A percentile compares a stretch with the other conserved stretches of the same genome.
These are phyloP conservation scores for Hymenoscyphus infarciens DNA, from an alignment of 2,329 filamentous ascomycete genomes.

Conservation along the genomic window DNA sequence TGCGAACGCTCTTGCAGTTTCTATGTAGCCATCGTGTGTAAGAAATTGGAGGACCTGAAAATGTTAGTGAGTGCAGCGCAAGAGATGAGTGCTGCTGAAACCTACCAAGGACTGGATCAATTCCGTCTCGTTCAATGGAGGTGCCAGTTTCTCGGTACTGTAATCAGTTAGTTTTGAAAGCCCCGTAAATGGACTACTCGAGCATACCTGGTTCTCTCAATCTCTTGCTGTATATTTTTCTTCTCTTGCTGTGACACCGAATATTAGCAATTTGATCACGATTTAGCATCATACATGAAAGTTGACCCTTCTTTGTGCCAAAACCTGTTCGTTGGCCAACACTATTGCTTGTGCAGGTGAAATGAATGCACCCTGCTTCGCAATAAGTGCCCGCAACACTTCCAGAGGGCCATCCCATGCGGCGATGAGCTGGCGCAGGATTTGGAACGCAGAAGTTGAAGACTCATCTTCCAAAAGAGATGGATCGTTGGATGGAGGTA, in stretches of 20 bases:
- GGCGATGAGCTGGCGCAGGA: not conserved
- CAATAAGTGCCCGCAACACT: not conserved
- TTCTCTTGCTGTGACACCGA: slow-evolving; percentile 29
- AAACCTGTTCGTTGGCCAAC: not conserved
- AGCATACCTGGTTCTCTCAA: slow-evolving; percentile 46
- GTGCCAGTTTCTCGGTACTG: slow-evolving; percentile 43
- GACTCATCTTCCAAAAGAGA: not conserved
- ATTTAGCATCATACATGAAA: not conserved
- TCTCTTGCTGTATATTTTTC: slow-evolving; percentile 41
- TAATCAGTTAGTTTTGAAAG: slow-evolving; percentile 10
- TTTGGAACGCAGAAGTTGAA: not conserved
- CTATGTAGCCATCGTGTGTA: slow-evolving; percentile 91
- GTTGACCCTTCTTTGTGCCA: not conserved
- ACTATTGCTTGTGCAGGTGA: not conserved
- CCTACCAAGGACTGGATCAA: slow-evolving; percentile 76
- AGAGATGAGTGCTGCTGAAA: slow-evolving; percentile 1
- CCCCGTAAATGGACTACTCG: not conserved
- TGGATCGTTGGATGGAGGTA: not conserved
- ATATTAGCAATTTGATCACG: slow-evolving; percentile 1
- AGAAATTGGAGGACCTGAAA: slow-evolving; percentile 74
- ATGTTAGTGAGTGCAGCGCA: slow-evolving; percentile 6
- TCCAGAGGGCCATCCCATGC: slow-evolving; percentile 2
- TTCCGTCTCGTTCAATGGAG: slow-evolving; percentile 69
- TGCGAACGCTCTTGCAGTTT: slow-evolving; percentile 85
- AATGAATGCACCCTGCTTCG: not conserved